Evolutionary conservation across 2,329 filamentous ascomycete species (phyloP), one percentile per base, ranked within the genome.

Genomic region (Botrytis hyacinthi): DNA sequence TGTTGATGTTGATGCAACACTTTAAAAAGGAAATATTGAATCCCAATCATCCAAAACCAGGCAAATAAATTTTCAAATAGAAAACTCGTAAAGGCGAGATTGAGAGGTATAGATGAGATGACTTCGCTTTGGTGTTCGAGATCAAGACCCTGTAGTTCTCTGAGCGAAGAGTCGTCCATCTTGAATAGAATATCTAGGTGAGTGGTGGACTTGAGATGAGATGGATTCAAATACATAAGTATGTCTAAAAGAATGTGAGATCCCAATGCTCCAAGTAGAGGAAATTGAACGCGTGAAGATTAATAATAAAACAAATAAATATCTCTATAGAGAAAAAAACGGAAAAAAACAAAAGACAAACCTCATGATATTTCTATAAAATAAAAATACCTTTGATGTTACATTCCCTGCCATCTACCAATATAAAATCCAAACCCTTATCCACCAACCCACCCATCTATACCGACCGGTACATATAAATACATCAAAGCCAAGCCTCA

Each of bases 1-100:
- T 42, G 37, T 12, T 51, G 46, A 60, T 46, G 32, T 0, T 51
- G 46, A 60, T 46, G 32, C 0, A 57, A 35, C 7, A 60, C n/a
- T 37, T 44, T 60, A 1, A 69, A 60, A 16, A 69, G 42, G 20
- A 72, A 60, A 35, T 72, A 72, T 40, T 72, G 71, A 7, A 72
- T 29, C 12, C 46, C 29, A 22, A 69, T 20, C 71, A 72, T 72
- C 42, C 40, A 72, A 9, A 68, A 26, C 37, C 63, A 69, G 10
- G 71, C 71, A 18, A 59, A 40, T 6, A 69, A 9, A 29, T 37
- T 69, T 18, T 40, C 44, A 1, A 72, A 4, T 4, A 59, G 7
- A 42, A 72, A 69, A 40, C 51, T 37, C 3, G 40, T 40, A 20
- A 72, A 59, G 16, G 71, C 71, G 9, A 72, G 51, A 10, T 57